Conservation (phyloP, 371 early-diverging fungal genomes). For the Funneliformis caledonium region DNA sequence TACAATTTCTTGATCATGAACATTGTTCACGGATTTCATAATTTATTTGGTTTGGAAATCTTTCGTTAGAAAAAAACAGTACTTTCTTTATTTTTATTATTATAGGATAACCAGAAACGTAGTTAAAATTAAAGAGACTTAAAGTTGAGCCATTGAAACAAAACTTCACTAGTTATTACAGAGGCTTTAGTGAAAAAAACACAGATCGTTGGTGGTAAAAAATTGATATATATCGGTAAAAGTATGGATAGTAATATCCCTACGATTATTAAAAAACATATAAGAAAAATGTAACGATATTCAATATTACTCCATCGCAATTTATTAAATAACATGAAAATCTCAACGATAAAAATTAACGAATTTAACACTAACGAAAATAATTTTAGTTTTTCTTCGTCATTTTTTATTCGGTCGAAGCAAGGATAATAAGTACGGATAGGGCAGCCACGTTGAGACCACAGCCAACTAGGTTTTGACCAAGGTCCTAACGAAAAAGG, state of each 20-base stretch:
- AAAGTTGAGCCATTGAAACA: neutral
- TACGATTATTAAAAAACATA: conserved; percentile 24
- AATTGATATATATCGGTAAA: conserved; percentile 27
- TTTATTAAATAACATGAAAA: neutral
- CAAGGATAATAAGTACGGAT: conserved; percentile 10
- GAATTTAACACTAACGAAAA: conserved; percentile 7
- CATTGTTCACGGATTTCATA: no score
- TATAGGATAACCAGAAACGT: no score
- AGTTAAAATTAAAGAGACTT: no score
- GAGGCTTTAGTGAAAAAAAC: conserved; percentile 13
- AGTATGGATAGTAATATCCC: conserved; percentile 13
- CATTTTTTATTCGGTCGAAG: conserved; percentile 1
- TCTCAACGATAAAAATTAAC: conserved; percentile 25
- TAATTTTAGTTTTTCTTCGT: neutral
- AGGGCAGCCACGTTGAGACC: neutral
- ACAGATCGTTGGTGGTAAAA: conserved; percentile 21
- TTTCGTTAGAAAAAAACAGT: no score
- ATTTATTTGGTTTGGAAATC: no score
- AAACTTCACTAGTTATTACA: conserved; percentile 13
- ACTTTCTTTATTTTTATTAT: no score
- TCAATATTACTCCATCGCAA: neutral
- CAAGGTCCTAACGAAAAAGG: conserved; percentile 30
- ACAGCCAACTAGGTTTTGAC: conserved; percentile 14
- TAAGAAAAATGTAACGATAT: neutral
- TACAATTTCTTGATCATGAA: no score